Base-by-base conservation (phyloP, 331 rosid species). In the Dryas integrifolia region DNA sequence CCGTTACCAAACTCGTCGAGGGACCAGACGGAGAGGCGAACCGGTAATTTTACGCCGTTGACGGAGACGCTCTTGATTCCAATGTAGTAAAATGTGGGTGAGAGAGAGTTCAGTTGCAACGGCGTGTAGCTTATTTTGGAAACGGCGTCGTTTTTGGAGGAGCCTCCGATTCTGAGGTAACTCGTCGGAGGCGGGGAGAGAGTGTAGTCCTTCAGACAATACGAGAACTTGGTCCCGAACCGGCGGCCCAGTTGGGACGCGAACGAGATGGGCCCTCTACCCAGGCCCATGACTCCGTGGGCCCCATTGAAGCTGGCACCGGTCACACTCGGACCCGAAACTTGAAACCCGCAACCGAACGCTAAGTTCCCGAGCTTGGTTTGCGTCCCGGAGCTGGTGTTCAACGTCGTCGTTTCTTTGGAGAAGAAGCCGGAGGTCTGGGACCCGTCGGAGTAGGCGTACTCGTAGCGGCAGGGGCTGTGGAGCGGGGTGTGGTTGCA, bases 281-380 rank as follows among this genome's bases (percentile, higher is more conserved):
- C 97, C 67, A 91, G 80, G 58, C 97, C 97, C 91, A 91, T 77
- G 8, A 91, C 92, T 0, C 97, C 97, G 16, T 89, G 82, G 1
- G 92, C 94, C 7, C 94, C 94, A 61, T 79, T 80, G 70, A 88
- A 85, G 69, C 81, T 81, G 14, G 79, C 9, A 3, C 94, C 96
- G 4, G 90, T 77, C 1, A 88, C 70, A 56, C 94, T 85, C 30
- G 95, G 90, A 40, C 96, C 96, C 0, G 88, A 81, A 39, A 75
- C 65, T 64, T 80, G 80, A 70, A 91, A 88, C 3, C 77, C 91
- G 69, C 97, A 91, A 3, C 97, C 97, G 81, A 91, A 91, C 0
- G 79, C 12, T 0, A 91, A 35, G 4, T 45, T 52, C 0, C 4
- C 0, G 1, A 85, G 49, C 16, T 10, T 68, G 3, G 50, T 60